phyloP scores from a whole-genome alignment of 2,329 filamentous ascomycete genomes.

The Aureobasidium leucospermi region DNA sequence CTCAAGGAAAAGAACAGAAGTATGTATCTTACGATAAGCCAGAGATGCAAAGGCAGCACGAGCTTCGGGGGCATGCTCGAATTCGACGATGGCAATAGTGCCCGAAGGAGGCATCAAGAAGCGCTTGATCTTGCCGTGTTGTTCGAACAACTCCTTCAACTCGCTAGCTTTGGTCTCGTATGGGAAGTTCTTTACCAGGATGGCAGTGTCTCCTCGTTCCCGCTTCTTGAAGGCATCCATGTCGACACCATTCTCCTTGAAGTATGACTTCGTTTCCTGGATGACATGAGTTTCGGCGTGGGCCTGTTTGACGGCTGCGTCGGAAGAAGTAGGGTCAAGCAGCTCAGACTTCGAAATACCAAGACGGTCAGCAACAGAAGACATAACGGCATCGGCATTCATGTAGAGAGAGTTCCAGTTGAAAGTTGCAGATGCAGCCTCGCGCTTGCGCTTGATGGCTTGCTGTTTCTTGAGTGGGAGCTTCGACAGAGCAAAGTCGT shows the following conservation, averaged over 20 bases:
- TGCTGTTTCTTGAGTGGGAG: conserved; percentile 92
- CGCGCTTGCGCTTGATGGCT: conserved; percentile 75
- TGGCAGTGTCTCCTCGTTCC: conserved; percentile 75
- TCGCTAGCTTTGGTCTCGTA: conserved; percentile 75
- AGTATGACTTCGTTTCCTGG: conserved; percentile 91
- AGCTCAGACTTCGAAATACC: conserved; percentile 87
- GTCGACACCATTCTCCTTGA: conserved; percentile 79
- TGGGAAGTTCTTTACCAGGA: conserved; percentile 92
- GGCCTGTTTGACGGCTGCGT: conserved; percentile 92
- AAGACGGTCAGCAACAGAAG: conserved; percentile 76
- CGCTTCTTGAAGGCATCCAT: conserved; percentile 82
- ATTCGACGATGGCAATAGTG: conserved; percentile 91
- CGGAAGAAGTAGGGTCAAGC: conserved; percentile 88
- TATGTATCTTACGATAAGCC: conserved; percentile 84
- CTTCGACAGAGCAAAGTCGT: conserved; percentile 85
- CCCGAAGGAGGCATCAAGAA: conserved; percentile 89
- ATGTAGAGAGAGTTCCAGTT: conserved; percentile 99
- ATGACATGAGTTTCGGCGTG: conserved; percentile 95
- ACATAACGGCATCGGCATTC: conserved; percentile 87
- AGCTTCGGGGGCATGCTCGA: conserved; percentile 68
- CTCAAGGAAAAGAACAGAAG: conserved; percentile 85
- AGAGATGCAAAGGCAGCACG: conserved; percentile 76
- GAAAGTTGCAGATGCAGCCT: conserved; percentile 71
- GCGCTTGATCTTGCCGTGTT: conserved; percentile 71
- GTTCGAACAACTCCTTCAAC: conserved; percentile 72